Conservation (phyloP, 2,329 filamentous ascomycete genomes). For the Waltergamsia citrina region DNA sequence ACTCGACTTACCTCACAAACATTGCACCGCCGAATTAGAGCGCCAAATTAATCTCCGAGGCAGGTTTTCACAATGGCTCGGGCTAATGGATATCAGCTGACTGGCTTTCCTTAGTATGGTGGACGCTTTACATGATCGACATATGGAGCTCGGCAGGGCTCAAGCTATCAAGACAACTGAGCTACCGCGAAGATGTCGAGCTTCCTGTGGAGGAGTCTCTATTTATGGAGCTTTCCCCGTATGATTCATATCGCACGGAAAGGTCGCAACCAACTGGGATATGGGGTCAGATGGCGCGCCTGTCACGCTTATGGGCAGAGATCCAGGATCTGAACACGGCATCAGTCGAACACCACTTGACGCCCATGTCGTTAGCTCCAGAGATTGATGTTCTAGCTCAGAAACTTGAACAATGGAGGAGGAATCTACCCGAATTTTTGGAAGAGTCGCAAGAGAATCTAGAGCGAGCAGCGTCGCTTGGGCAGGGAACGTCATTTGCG, state of each 20-base stretch:
- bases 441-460: background rate
- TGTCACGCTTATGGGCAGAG: slow-evolving; percentile 5
- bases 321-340: slow-evolving; percentile 5
- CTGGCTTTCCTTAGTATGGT: too few species aligned
- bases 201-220: slow-evolving; percentile 3
- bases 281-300: too few species aligned
- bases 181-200: slow-evolving; percentile 1
- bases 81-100: background rate
- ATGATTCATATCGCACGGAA: background rate
- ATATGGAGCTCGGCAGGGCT: slow-evolving; percentile 4
- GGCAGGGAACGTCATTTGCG: slow-evolving; percentile 30
- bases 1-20: slow-evolving; percentile 2
- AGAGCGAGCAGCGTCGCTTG: slow-evolving; percentile 8
- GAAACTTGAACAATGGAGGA: background rate
- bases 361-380: background rate
- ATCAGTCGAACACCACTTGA: slow-evolving; percentile 1
- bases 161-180: slow-evolving; percentile 2
- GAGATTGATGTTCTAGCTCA: background rate
- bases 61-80: background rate
- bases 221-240: background rate
- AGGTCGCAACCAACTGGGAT: background rate
- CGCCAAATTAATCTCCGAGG: slow-evolving; percentile 4
- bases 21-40: slow-evolving; percentile 1
- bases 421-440: background rate
- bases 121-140: slow-evolving; percentile 6